phyloP scores from a whole-genome alignment of 2,329 filamentous ascomycete genomes.

The Aspergillus ochraceoroseus region DNA sequence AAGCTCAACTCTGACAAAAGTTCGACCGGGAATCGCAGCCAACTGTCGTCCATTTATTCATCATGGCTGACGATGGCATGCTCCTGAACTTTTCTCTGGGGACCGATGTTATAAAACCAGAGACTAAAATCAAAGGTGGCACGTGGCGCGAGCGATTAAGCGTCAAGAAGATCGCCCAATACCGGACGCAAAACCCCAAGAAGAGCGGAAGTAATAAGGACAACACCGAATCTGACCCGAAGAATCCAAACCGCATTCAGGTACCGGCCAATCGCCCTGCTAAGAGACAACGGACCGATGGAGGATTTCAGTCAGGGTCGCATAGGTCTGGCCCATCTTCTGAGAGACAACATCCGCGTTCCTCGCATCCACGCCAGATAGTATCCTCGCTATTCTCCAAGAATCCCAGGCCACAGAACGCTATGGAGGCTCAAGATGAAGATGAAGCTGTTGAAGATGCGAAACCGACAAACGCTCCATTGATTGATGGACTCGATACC shows the following conservation, averaged over 20 bases:
- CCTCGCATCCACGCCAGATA: slow-evolving; percentile 55
- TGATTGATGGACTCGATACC: slow-evolving; percentile 74
- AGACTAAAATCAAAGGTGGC: slow-evolving; percentile 73
- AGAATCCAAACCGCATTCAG: slow-evolving; percentile 36
- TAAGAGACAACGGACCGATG: slow-evolving; percentile 42
- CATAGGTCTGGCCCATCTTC: slow-evolving; percentile 9
- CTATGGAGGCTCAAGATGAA: slow-evolving; percentile 34
- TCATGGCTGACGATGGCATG: slow-evolving; percentile 92
- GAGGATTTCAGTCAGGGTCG: slow-evolving; percentile 21
- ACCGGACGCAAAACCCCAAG: slow-evolving; percentile 45
- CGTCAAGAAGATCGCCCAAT: slow-evolving; percentile 64
- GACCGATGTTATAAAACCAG: slow-evolving; percentile 59
- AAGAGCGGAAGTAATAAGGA: slow-evolving; percentile 13
- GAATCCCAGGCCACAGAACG: slow-evolving; percentile 70
- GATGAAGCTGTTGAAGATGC: slow-evolving; percentile 42
- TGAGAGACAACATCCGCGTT: slow-evolving; percentile 31
- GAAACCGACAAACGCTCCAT: slow-evolving; percentile 83
- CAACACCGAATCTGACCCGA: slow-evolving; percentile 16
- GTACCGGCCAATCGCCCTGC: slow-evolving; percentile 30
- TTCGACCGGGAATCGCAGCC: slow-evolving; percentile 1
- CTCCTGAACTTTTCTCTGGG: slow-evolving; percentile 84
- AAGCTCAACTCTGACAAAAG: neutral
- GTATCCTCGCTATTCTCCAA: slow-evolving; percentile 90
- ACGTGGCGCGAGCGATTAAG: slow-evolving; percentile 83
- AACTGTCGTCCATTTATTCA: slow-evolving; percentile 1